These are phyloP conservation scores for Capillidium heterosporum DNA, from an alignment of 371 early-diverging fungal species.

Conservation along the genomic window DNA sequence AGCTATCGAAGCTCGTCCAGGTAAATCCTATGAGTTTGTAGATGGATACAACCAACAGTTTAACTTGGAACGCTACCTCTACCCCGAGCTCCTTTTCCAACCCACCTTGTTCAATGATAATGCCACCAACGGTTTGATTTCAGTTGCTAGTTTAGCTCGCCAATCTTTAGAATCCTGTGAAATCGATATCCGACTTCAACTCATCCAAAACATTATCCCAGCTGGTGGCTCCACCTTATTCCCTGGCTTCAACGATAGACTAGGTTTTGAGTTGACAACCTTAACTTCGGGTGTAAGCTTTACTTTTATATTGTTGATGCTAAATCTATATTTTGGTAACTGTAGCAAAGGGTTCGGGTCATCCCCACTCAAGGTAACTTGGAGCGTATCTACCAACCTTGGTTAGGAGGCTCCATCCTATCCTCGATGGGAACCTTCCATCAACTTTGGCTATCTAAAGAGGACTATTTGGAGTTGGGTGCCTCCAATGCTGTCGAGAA, in stretches of 20 bases:
- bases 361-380: constrained; percentile 51
- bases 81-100: constrained; percentile 80
- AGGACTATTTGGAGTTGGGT: constrained; percentile 87
- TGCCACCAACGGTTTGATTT: constrained; percentile 1
- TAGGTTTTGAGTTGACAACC: constrained; percentile 47
- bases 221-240: constrained; percentile 81
- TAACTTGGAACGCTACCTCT: constrained; percentile 61
- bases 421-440: constrained; percentile 90
- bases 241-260: constrained; percentile 72
- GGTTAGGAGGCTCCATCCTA: constrained; percentile 94
- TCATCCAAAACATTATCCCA: constrained; percentile 63
- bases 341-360: constrained; percentile 56
- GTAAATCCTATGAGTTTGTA: constrained; percentile 82
- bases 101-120: constrained; percentile 17
- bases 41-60: constrained; percentile 78
- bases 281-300: constrained; percentile 52
- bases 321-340: background rate
- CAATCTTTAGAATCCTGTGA: constrained; percentile 45
- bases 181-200: constrained; percentile 63
- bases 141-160: background rate
- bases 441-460: constrained; percentile 88
- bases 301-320: background rate
- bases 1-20: constrained; percentile 30
- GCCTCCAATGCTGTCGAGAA: constrained; percentile 56
- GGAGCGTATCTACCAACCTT: constrained; percentile 78